Percentiles rank a stretch among this genome's conserved stretches.
phyloP scores from a whole-genome alignment of 805 yeast genomes.

The Starmera pachycereana region DNA sequence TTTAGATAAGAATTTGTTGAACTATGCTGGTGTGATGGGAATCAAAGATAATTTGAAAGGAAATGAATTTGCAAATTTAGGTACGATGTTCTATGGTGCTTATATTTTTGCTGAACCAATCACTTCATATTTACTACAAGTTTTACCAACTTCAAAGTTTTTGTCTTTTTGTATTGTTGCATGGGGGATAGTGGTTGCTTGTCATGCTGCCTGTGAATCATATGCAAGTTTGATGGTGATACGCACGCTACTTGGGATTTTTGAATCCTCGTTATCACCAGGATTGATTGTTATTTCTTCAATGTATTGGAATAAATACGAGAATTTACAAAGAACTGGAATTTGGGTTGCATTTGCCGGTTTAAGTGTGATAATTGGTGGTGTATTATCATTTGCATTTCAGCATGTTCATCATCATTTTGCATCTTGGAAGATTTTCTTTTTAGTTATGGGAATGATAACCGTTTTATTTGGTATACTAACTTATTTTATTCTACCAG shows the following conservation, averaged over 20 bases:
- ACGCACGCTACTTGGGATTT: slow-evolving; percentile 40
- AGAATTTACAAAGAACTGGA: slow-evolving; percentile 43
- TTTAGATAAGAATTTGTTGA: slow-evolving; percentile 47
- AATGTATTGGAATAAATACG: slow-evolving; percentile 49
- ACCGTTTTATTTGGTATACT: slow-evolving; percentile 40
- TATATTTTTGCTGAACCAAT: slow-evolving; percentile 46
- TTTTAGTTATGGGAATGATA: slow-evolving; percentile 42
- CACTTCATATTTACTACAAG: slow-evolving; percentile 37
- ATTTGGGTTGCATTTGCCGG: slow-evolving; percentile 53
- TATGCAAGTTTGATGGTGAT: slow-evolving; percentile 48
- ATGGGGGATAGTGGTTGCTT: slow-evolving; percentile 45
- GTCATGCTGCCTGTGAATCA: slow-evolving; percentile 41
- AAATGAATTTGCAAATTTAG: slow-evolving; percentile 40
- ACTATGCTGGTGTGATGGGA: slow-evolving; percentile 59
- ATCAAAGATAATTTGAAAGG: slow-evolving; percentile 37
- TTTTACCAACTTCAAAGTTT: slow-evolving; percentile 42
- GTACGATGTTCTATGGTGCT: slow-evolving; percentile 43
- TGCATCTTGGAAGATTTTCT: slow-evolving; percentile 53
- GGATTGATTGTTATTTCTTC: slow-evolving; percentile 48
- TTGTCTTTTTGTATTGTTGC: slow-evolving; percentile 34
- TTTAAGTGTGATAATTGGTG: slow-evolving; percentile 34
- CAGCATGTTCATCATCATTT: slow-evolving; percentile 38
- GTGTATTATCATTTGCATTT: slow-evolving; percentile 39
- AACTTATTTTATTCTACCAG: slow-evolving; percentile 36
- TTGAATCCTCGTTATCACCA: slow-evolving; percentile 46